phyloP scores from a whole-genome alignment of 164 flowering plant genomes.

The Vitis cinerea region DNA sequence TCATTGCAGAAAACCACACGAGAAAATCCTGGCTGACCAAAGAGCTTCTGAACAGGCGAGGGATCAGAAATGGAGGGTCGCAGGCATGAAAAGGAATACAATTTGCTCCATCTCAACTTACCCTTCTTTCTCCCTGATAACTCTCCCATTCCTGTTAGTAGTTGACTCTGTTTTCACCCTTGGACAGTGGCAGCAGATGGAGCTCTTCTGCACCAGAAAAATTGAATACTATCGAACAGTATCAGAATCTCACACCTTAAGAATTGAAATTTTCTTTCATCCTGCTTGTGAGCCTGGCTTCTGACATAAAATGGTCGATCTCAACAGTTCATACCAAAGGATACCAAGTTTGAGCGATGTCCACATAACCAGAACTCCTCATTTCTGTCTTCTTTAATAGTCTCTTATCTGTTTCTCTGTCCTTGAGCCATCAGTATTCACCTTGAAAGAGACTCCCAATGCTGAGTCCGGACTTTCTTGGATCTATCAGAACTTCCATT shows the following conservation, averaged over 20 bases:
- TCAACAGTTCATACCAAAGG: background rate
- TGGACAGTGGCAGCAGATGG: too few relatives aligned
- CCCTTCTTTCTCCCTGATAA: conserved; percentile 22
- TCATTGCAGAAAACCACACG: conserved; percentile 62
- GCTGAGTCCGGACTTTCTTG: conserved; percentile 18
- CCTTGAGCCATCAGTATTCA: too few relatives aligned
- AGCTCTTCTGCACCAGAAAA: too few relatives aligned
- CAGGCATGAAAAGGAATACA: conserved; percentile 51
- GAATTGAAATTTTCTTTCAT: background rate
- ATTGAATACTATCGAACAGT: too few relatives aligned
- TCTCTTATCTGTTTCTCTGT: too few relatives aligned
- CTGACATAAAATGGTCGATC: background rate
- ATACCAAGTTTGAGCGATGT: background rate
- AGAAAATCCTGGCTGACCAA: conserved; percentile 54
- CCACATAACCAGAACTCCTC: background rate
- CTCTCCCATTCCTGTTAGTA: conserved; percentile 9
- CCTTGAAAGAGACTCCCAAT: conserved; percentile 10
- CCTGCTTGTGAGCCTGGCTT: too few relatives aligned
- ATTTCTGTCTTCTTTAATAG: background rate
- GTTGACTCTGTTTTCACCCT: background rate
- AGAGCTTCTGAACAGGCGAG: conserved; percentile 18
- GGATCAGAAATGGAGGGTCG: conserved; percentile 20
- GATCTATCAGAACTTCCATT: conserved; percentile 23
- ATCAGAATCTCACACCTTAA: too few relatives aligned
- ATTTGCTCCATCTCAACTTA: conserved; percentile 51